A percentile compares a stretch with the other conserved stretches of the same genome.
Conservation (phyloP, 441 rosid genomes). For the Mallotus repandus region DNA sequence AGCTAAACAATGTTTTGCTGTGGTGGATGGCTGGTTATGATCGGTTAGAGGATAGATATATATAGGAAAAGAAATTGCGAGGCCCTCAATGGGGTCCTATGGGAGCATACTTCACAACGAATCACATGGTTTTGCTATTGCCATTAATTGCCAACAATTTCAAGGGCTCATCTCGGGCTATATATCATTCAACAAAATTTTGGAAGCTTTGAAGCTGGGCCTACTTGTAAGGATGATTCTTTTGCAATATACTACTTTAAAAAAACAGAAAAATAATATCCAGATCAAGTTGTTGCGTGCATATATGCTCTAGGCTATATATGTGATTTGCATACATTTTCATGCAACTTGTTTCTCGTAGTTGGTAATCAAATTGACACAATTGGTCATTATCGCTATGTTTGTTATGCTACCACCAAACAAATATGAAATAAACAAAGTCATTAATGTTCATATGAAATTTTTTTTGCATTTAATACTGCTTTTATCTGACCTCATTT, state of each 20-base stretch:
- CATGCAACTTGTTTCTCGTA: not conserved
- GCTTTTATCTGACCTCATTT: no score
- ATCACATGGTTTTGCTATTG: constrained; percentile 33
- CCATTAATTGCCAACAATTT: no score
- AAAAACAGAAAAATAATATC: not conserved
- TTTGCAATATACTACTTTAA: not conserved
- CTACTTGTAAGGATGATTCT: constrained; percentile 8
- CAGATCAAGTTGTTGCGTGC: not conserved
- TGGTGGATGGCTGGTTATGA: not conserved
- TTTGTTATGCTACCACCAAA: not conserved
- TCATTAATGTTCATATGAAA: not conserved
- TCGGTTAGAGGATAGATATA: not conserved
- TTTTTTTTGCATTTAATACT: not conserved
- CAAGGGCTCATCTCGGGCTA: constrained; percentile 7
- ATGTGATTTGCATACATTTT: not conserved
- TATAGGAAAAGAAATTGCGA: not conserved
- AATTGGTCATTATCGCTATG: not conserved
- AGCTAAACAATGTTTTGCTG: not conserved
- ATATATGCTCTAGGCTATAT: not conserved
- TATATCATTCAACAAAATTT: not conserved
- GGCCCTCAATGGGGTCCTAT: not conserved
- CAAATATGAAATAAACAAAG: not conserved
- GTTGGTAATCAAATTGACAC: not conserved
- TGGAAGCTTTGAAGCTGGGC: constrained; percentile 5
- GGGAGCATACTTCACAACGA: not conserved